Conservation (phyloP, 2,329 filamentous ascomycete genomes). For the Colletotrichum truncatum region DNA sequence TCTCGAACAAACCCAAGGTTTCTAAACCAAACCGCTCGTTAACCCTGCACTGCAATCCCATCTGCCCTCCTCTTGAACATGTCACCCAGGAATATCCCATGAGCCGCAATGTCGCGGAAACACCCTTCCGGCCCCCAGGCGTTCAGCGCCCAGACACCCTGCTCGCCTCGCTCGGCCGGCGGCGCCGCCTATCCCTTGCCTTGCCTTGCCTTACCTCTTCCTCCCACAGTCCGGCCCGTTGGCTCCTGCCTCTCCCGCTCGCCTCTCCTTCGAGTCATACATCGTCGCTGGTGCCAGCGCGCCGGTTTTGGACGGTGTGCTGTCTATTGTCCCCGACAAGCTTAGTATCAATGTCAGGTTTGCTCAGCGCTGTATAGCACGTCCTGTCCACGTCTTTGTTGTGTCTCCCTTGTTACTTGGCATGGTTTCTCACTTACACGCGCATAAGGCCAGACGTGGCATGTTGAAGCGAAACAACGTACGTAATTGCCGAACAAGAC, state of each 20-base stretch:
- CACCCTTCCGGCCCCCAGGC: slow-evolving; percentile 14
- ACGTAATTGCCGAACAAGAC: too few species aligned
- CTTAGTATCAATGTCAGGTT: too few species aligned
- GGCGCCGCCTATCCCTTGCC: neutral
- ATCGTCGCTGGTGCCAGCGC: neutral
- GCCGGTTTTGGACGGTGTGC: neutral
- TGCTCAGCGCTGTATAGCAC: too few species aligned
- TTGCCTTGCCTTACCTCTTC: neutral
- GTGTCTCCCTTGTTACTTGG: too few species aligned
- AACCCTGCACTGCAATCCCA: neutral
- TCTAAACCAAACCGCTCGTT: neutral
- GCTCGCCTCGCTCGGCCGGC: slow-evolving; percentile 37
- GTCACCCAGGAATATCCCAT: slow-evolving; percentile 8
- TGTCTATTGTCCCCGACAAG: too few species aligned
- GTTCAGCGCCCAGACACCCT: slow-evolving; percentile 42
- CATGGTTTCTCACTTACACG: too few species aligned
- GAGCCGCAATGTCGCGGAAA: slow-evolving; percentile 18
- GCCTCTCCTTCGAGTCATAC: neutral
- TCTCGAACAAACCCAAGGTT: neutral
- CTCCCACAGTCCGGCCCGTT: too few species aligned
- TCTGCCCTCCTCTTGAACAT: neutral
- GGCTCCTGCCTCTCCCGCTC: slow-evolving; percentile 12
- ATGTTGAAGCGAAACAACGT: too few species aligned
- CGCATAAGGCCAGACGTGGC: too few species aligned
- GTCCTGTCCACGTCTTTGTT: too few species aligned